phyloP scores from a whole-genome alignment of 2,329 filamentous ascomycete genomes.

The Aspergillus uvarum region DNA sequence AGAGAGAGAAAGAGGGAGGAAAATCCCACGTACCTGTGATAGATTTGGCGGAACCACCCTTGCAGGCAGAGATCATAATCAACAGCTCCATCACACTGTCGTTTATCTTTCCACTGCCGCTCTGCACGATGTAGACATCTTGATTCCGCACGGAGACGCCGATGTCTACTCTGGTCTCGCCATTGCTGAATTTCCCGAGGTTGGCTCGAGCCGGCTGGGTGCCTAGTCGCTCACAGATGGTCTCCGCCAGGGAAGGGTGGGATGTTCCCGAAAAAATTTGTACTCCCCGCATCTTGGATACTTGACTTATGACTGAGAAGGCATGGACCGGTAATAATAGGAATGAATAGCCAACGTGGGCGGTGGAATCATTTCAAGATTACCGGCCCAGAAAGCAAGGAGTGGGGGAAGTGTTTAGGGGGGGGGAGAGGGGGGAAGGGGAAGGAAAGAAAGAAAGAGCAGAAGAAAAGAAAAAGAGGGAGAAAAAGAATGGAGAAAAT shows the following conservation, averaged over 20 bases:
- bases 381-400: constrained; percentile 4
- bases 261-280: constrained; percentile 68
- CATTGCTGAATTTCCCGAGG: constrained; percentile 67
- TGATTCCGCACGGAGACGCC: constrained; percentile 81
- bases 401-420: not conserved
- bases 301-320: constrained; percentile 10
- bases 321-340: constrained; percentile 17
- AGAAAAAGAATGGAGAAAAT: constrained; percentile 19
- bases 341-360: constrained; percentile 13
- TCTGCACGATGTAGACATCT: constrained; percentile 98
- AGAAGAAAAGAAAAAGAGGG: constrained; percentile 17
- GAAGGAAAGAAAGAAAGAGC: constrained; percentile 12
- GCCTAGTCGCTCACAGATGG: constrained; percentile 66
- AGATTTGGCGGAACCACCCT: constrained; percentile 93
- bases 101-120: constrained; percentile 92
- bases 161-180: constrained; percentile 69
- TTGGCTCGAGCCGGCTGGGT: constrained; percentile 59
- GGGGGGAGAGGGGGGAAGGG: constrained; percentile 10
- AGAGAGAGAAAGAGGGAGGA: not conserved
- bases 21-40: constrained; percentile 72
- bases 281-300: constrained; percentile 59
- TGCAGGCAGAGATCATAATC: constrained; percentile 99
- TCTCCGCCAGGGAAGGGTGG: constrained; percentile 63
- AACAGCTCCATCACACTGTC: constrained; percentile 99
- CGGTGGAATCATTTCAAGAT: constrained; percentile 15